phyloP scores from a whole-genome alignment of 2,329 filamentous ascomycete genomes.

The Calonectria henricotiae region DNA sequence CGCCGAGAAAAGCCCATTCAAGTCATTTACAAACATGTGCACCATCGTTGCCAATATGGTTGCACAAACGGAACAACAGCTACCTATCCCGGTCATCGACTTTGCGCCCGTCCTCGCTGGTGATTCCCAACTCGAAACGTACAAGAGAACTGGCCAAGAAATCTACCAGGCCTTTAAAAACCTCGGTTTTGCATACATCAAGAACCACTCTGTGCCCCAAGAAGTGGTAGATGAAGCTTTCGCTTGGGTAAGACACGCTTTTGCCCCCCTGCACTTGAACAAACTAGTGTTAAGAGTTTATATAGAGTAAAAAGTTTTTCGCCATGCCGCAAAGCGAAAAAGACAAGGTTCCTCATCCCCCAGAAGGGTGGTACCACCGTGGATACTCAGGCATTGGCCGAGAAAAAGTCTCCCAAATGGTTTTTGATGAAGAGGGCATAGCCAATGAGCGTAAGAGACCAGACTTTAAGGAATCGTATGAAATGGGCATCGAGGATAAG shows the following conservation, averaged over 20 bases:
- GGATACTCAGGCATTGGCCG: constrained; percentile 56
- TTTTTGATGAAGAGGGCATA: constrained; percentile 51
- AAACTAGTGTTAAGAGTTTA: constrained; percentile 30
- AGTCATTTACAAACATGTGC: neutral
- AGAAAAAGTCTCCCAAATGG: constrained; percentile 56
- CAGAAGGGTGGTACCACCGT: constrained; percentile 55
- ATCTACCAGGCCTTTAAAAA: constrained; percentile 55
- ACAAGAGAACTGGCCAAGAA: constrained; percentile 36
- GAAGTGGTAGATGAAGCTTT: constrained; percentile 60
- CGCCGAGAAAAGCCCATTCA: neutral
- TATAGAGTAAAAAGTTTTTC: constrained; percentile 53
- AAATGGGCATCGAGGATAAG: constrained; percentile 58
- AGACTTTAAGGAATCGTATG: constrained; percentile 61
- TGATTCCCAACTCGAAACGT: constrained; percentile 27
- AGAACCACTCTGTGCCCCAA: constrained; percentile 57
- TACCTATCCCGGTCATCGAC: constrained; percentile 47
- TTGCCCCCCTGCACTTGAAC: neutral
- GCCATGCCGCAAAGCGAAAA: constrained; percentile 53
- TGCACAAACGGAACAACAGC: constrained; percentile 8
- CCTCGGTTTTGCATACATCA: constrained; percentile 57
- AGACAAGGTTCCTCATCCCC: constrained; percentile 52
- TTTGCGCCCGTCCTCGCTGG: constrained; percentile 39
- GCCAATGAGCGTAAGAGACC: constrained; percentile 52
- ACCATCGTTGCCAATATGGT: neutral
- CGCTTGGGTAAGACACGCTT: constrained; percentile 49